Evolutionary conservation across 768 basidiomycete species (phyloP), one percentile per base, ranked within the genome.

Genomic region (Auricularia cornea): DNA sequence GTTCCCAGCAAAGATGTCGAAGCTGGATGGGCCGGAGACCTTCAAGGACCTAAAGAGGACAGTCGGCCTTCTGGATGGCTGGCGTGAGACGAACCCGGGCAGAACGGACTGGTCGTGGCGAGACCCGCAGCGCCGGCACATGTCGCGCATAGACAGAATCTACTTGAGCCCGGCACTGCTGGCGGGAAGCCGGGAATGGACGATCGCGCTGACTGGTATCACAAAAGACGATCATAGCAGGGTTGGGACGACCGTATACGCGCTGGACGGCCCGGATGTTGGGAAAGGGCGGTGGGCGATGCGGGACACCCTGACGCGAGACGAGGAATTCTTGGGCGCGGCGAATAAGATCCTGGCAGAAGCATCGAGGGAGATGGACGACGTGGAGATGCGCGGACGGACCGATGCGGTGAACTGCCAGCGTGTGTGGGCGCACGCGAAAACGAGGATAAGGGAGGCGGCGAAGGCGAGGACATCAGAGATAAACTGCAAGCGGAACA

Each of bases 1-100:
- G 0, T 32, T 66, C 8, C 69, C 70, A 38, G 40, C 32, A n/a
- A 20, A 20, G 10, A 18, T 48, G 18, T 20, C 16, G 18, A 18
- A 11, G 18, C 5, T 23, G 23, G 44, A 48, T 18, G 18, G 5
- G 44, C 44, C 44, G 16, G 44, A 18, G 5, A 48, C 10, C 18
- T 48, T 48, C 44, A 18, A 48, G 11, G 10, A 6, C 5, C 44
- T 48, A 5, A 48, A 48, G 20, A 18, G 12, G 5, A 12, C 10
- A 8, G 12, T 48, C 5, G 11, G 23, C 44, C 11, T 48, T 5
- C 10, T 18, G 16, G 44, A 48, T 18, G 44, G 44, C 44, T 48
- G 44, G 44, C 10, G 44, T 8, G 44, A 48, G 23, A 48, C 44
- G 20, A 14, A 14, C 23, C 44, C 44, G 44, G 5, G 18, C 18